Evolutionary conservation across 345 rosid genomes (phyloP), one percentile per base, ranked within the genome.

Genomic region (Pistacia integerrima): DNA sequence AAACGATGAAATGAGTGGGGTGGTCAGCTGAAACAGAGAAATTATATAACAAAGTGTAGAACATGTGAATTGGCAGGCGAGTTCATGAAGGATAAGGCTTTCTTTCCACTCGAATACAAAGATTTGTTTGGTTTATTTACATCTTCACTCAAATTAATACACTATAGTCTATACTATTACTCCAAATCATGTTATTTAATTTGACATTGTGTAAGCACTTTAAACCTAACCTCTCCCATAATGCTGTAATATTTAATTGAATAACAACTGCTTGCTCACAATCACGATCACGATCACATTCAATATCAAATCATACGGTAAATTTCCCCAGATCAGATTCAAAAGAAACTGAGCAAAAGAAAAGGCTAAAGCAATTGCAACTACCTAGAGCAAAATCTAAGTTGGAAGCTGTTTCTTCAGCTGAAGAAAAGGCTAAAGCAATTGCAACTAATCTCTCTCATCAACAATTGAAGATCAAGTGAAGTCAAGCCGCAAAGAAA

Each of bases 321-420:
- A 44, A 44, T 22, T 22, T 22, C 22, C 22, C 22, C 22, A 22
- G 0, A 22, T 22, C 22, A 22, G 22, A 22, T 22, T 22, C 22
- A 22, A 22, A 22, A 22, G 22, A 22, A 22, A 22, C 22, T 22
- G 22, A 22, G 22, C 22, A 22, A 22, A 22, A 22, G 22, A 22
- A 22, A 22, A 22, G 22, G 22, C 22, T 22, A 22, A 22, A 22
- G 22, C 22, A 22, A 22, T 22, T 22, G 22, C 22, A 22, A 22
- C 84, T 93, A 75, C 91, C 92, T 16, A 85, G 90, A 76, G 94
- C 84, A 13, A 96, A 91, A 78, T 83, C 85, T 60, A 85, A 84
- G 80, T 38, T 90, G 73, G 94, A 90, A 84, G 69, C 88, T 8
- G 91, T 78, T 0, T 75, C 87, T 64, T 78, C 83, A 65, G 86